Evolutionary conservation across 192 early-diverging fungal species (phyloP), one percentile per base, ranked within the genome.

Genomic region (Gryganskiella cystojenkinii): DNA sequence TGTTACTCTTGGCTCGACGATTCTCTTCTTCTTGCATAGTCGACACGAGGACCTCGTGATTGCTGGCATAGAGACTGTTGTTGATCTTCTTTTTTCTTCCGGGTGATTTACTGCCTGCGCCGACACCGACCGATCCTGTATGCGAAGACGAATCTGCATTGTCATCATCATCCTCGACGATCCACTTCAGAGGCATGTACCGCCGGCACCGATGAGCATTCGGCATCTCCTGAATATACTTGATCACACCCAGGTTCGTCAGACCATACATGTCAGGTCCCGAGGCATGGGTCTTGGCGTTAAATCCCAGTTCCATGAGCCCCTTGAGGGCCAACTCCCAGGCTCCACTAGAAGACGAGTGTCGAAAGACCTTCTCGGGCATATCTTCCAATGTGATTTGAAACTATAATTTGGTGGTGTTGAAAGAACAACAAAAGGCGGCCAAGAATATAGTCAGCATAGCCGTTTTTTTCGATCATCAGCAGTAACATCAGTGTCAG

Each of bases 251-350:
- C 35, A 92, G 60, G 62, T 92, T 76, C 49, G 85, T 87, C 47
- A 92, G 55, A 0, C 91, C 91, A 44, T 87, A 87, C 89, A 92
- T 89, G 45, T 90, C 86, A 35, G 91, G 91, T 20, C 91, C 91
- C 50, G 87, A 89, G 0, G 89, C 90, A 60, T 92, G 91, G 0
- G 90, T 92, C 53, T 92, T 92, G 31, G 89, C 87, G 31, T 85
- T 86, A 37, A 87, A 82, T 44, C 89, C 91, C 24, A 86, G 82
- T 44, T 81, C 79, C 37, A 84, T 86, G 40, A 92, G 73, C 10
- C 84, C 75, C 35, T 89, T 89, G 35, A 90, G 65, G 17, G 90
- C 83, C 63, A 87, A 79, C 65, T 90, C 89, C 91, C 91, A 92
- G 43, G 85, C 91, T 13, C 91, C 91, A 76, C 87, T 90, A 3